These are phyloP conservation scores for Heterobasidion annosum DNA, from an alignment of 1,284 basidiomycete species.

Conservation along the genomic window DNA sequence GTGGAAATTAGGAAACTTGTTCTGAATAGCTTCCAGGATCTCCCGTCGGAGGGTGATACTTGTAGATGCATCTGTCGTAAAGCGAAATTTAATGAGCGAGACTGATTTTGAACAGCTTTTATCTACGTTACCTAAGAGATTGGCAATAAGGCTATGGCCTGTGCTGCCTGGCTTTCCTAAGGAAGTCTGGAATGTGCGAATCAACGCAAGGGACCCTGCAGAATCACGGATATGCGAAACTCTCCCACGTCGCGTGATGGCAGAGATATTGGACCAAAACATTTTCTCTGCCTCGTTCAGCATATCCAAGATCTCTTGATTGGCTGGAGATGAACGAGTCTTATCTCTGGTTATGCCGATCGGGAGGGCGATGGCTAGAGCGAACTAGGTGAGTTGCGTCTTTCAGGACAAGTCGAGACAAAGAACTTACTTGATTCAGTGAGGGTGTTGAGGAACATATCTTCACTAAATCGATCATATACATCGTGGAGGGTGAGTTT, in stretches of 20 bases:
- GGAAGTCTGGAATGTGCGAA: slow-evolving; percentile 72
- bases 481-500: slow-evolving; percentile 69
- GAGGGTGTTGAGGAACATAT: slow-evolving; percentile 82
- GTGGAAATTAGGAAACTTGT: slow-evolving; percentile 45
- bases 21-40: slow-evolving; percentile 59
- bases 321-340: slow-evolving; percentile 27
- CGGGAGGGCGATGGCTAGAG: slow-evolving; percentile 72
- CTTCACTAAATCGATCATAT: slow-evolving; percentile 68
- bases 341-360: slow-evolving; percentile 61
- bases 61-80: slow-evolving; percentile 48
- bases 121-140: slow-evolving; percentile 49
- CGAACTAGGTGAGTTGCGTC: neutral
- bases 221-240: slow-evolving; percentile 69
- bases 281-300: slow-evolving; percentile 61
- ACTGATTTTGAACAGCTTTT: neutral
- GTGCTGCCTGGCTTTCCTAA: slow-evolving; percentile 50
- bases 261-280: slow-evolving; percentile 57
- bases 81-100: neutral
- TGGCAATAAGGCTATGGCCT: slow-evolving; percentile 46
- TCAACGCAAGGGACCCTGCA: slow-evolving; percentile 58
- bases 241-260: slow-evolving; percentile 50
- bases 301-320: slow-evolving; percentile 52
- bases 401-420: neutral
- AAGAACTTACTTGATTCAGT: slow-evolving; percentile 69
- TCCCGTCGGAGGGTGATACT: slow-evolving; percentile 78